phyloP scores from a whole-genome alignment of 73 alveolate species.

The Paramecium sonneborni region DNA sequence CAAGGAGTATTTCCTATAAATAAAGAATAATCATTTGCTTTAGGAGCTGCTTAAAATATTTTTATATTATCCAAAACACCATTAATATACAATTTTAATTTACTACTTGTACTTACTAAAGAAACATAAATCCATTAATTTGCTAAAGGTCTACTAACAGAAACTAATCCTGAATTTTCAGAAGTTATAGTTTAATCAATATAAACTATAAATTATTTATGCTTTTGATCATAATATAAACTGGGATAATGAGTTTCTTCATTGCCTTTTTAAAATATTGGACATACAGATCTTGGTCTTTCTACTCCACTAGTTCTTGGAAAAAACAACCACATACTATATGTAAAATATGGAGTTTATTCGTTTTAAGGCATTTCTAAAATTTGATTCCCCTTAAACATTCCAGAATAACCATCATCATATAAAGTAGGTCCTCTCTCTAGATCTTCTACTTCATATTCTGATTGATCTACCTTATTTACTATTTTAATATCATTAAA shows the following conservation, averaged over 20 bases:
- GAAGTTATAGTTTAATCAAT: neutral
- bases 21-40: slow-evolving; percentile 65
- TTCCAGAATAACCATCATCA: slow-evolving; percentile 30
- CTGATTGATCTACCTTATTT: slow-evolving; percentile 7
- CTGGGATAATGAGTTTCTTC: slow-evolving; percentile 67
- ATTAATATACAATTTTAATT: slow-evolving; percentile 74
- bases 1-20: slow-evolving; percentile 79
- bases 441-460: slow-evolving; percentile 35
- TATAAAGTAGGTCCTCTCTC: slow-evolving; percentile 38
- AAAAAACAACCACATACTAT: slow-evolving; percentile 54
- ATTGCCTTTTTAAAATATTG: slow-evolving; percentile 69
- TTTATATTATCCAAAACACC: slow-evolving; percentile 77
- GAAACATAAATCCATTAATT: slow-evolving; percentile 80
- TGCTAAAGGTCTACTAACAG: slow-evolving; percentile 67
- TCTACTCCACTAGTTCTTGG: slow-evolving; percentile 34
- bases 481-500: slow-evolving; percentile 24
- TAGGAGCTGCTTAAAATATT: slow-evolving; percentile 61
- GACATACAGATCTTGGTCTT: slow-evolving; percentile 61
- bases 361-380: slow-evolving; percentile 27
- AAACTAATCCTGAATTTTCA: slow-evolving; percentile 56
- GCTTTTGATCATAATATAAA: slow-evolving; percentile 58
- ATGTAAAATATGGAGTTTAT: slow-evolving; percentile 36
- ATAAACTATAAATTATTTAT: slow-evolving; percentile 27
- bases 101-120: slow-evolving; percentile 54
- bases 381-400: neutral